Percentiles rank a stretch among this genome's conserved stretches.
Evolutionary conservation across 805 yeast species (phyloP).

Genomic region (Candida pseudofarinosa): DNA sequence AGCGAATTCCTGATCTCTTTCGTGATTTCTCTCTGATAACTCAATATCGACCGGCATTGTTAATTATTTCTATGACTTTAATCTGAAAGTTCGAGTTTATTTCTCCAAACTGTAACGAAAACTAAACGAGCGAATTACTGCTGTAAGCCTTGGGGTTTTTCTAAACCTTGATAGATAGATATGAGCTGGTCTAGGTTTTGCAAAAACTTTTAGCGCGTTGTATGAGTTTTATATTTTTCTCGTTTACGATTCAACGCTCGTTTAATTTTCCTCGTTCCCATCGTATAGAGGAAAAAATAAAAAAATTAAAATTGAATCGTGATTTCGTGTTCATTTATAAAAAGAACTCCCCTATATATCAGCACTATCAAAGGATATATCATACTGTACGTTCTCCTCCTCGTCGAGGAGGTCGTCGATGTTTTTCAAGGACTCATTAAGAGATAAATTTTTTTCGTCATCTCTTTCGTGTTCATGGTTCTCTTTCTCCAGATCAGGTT

Average conservation of each 20-base stretch:
- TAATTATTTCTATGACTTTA: background rate
- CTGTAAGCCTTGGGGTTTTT: too few species aligned
- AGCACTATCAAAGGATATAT: conserved; percentile 19
- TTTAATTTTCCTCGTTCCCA: conserved; percentile 7
- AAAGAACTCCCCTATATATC: background rate
- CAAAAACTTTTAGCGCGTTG: background rate
- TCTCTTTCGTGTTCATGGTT: conserved; percentile 19
- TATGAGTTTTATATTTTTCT: background rate
- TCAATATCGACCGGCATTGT: conserved; percentile 15
- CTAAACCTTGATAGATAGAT: background rate
- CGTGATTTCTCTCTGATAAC: conserved; percentile 49
- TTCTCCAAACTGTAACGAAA: too few species aligned
- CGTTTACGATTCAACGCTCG: background rate
- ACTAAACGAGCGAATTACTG: background rate
- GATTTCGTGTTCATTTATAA: background rate
- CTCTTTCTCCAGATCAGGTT: conserved; percentile 14
- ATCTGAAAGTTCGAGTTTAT: too few species aligned
- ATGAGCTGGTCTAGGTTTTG: background rate
- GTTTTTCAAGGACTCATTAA: conserved; percentile 18
- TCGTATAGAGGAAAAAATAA: conserved; percentile 8
- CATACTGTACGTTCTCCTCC: conserved; percentile 37
- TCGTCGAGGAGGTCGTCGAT: conserved; percentile 35
- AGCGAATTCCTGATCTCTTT: conserved; percentile 69
- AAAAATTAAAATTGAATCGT: conserved; percentile 1
- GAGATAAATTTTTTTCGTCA: conserved; percentile 6